Base-by-base conservation (phyloP, 2,329 filamentous ascomycete species). In the Cadophora gregata region DNA sequence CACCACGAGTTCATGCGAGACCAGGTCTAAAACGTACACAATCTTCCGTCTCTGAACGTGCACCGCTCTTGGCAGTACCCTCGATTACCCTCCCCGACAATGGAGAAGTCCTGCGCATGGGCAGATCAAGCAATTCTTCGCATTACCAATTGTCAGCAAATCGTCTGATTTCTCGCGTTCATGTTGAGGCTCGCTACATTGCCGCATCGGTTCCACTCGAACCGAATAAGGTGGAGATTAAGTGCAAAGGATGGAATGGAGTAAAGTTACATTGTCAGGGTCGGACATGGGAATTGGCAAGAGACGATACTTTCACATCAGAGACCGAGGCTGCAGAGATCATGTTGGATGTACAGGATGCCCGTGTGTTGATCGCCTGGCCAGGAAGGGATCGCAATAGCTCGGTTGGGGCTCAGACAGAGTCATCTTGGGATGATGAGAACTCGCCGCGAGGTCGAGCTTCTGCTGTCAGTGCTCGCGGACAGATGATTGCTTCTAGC, bases 171-270 rank as follows among this genome's bases (percentile, higher is more conserved):
- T 98, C 96, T 75, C 91, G 96, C 76, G 88, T 98, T 27, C 96
- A 99, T 78, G 91, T 97, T 79, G 91, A 93, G 80, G 94, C 93
- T 70, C 87, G 89, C 62, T 99, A 94, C 78, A 87, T 95, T 70
- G 85, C 90, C 25, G 88, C 92, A 14, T 81, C 85, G 24, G 84
- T 86, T 64, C 86, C 86, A 5, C 85, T 92, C 74, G 88, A 92
- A 72, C 85, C 88, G 69, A 92, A 91, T 78, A 90, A 88, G 78
- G 87, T 99, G 56, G 92, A 97, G 79, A 91, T 99, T 74, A 85
- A 93, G 75, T 99, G 96, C 83, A 87, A 91, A 75, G 96, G 96
- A 25, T 98, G 95, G 95, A 99, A 99, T 78, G 96, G 96, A 19
- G 84, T 96, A 71, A 97, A 93, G 81, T 81, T 99, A 72, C 93